Evolutionary conservation across 148 eudicot species (phyloP), one percentile per base, ranked within the genome.

Genomic region (Nepenthes gracilis): DNA sequence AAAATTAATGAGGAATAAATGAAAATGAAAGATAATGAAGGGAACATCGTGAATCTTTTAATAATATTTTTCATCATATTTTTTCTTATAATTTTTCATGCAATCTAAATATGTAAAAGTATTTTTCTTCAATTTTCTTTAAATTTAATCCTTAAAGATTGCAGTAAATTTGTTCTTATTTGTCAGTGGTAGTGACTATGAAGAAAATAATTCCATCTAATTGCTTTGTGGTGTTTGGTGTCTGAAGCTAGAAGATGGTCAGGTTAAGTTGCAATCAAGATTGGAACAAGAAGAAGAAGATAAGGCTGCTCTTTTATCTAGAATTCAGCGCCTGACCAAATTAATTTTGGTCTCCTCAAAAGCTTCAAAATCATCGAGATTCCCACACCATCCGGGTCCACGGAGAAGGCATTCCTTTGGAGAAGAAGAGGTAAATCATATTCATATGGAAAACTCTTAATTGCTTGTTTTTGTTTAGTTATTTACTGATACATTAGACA

Each of bases 261-360:
- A 93, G 64, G 78, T 93, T 79, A 90, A 78, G 81, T 69, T 93
- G 75, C 99, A 93, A 64, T 93, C 99, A 23, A 86, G 96, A 60
- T 70, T 93, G 87, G 99, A 93, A 70, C 84, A 93, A 78, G 99
- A 93, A 78, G 99, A 93, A 79, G 99, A 93, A 72, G 99, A 96
- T 67, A 93, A 93, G 74, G 92, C 84, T 65, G 96, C 99, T 48
- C 87, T 93, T 64, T 66, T 93, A 70, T 80, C 89, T 56, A 89
- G 99, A 80, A 93, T 93, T 70, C 99, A 93, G 72, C 78, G 92
- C 64, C 65, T 93, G 56, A 93, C 99, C 55, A 93, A 93, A 74
- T 75, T 93, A 64, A 93, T 93, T 66, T 78, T 93, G 73, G 99
- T 93, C 54, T 93, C 99, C 47, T 75, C 99, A 57, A 93, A 93